A percentile compares a stretch with the other conserved stretches of the same genome.
phyloP scores from a whole-genome alignment of 495 filamentous ascomycete species.

The Podospora didyma region DNA sequence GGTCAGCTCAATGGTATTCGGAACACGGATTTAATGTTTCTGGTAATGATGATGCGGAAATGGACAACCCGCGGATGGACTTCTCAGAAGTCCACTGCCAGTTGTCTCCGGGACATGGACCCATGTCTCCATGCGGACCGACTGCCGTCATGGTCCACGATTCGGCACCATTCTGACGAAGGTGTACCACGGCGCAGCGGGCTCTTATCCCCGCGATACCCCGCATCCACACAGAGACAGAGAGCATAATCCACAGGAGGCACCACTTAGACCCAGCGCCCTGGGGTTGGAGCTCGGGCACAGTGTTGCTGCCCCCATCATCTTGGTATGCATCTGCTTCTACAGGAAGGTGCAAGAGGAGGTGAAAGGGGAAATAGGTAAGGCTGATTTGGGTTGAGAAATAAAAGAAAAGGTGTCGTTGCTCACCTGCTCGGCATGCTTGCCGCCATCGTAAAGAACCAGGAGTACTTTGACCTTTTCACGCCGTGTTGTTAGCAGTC shows the following conservation, averaged over 20 bases:
- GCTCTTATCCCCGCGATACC: background rate
- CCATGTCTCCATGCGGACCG: background rate
- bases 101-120: background rate
- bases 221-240: slow-evolving; percentile 1
- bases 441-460: slow-evolving; percentile 53
- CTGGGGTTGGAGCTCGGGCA: background rate
- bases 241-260: background rate
- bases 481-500: slow-evolving; percentile 43
- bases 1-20: background rate
- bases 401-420: slow-evolving; percentile 1
- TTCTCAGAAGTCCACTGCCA: slow-evolving; percentile 7
- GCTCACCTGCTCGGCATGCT: slow-evolving; percentile 49
- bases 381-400: slow-evolving; percentile 3
- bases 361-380: background rate
- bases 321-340: background rate
- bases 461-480: slow-evolving; percentile 56
- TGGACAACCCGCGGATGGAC: background rate
- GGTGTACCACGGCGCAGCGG: background rate
- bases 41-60: background rate
- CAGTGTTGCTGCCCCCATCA: background rate
- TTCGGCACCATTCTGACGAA: background rate
- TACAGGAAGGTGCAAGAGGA: too few relatives aligned
- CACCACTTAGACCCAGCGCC: background rate
- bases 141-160: background rate
- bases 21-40: background rate